phyloP scores from a whole-genome alignment of 139 green algal genomes.

The Raphidocelis subcapitata region DNA sequence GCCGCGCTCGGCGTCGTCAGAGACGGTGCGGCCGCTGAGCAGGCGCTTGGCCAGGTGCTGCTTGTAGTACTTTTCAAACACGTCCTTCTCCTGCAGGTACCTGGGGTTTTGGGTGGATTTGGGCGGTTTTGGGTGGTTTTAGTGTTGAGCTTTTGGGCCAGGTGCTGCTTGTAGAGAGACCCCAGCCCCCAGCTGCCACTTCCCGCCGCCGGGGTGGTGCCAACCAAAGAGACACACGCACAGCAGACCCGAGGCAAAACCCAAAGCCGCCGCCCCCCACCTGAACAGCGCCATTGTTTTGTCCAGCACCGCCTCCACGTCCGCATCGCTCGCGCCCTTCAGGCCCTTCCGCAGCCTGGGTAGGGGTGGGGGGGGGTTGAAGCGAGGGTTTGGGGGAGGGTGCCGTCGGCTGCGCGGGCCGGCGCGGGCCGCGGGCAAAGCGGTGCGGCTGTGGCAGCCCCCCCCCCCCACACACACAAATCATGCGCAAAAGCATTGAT shows the following conservation, averaged over 20 bases:
- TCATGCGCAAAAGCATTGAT: too few species aligned
- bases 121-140: not conserved
- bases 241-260: not conserved
- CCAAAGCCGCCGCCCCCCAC: not conserved
- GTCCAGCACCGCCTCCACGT: constrained; percentile 91
- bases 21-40: constrained; percentile 69
- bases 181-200: too few species aligned
- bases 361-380: too few species aligned
- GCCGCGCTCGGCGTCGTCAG: constrained; percentile 81
- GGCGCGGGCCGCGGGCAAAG: too few species aligned
- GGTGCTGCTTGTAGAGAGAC: too few species aligned
- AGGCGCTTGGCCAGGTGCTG: constrained; percentile 96
- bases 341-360: constrained; percentile 45
- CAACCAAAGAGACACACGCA: too few species aligned
- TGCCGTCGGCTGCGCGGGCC: too few species aligned
- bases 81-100: constrained; percentile 96
- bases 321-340: constrained; percentile 78
- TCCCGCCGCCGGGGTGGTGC: too few species aligned
- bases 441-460: too few species aligned
- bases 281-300: constrained; percentile 93
- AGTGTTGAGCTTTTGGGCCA: too few species aligned
- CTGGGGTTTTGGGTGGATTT: constrained; percentile 25
- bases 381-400: too few species aligned
- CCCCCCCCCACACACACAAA: too few species aligned
- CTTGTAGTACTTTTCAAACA: constrained; percentile 99